These are phyloP conservation scores for Hebeloma cylindrosporum DNA, from an alignment of 768 basidiomycete genomes.

Conservation along the genomic window DNA sequence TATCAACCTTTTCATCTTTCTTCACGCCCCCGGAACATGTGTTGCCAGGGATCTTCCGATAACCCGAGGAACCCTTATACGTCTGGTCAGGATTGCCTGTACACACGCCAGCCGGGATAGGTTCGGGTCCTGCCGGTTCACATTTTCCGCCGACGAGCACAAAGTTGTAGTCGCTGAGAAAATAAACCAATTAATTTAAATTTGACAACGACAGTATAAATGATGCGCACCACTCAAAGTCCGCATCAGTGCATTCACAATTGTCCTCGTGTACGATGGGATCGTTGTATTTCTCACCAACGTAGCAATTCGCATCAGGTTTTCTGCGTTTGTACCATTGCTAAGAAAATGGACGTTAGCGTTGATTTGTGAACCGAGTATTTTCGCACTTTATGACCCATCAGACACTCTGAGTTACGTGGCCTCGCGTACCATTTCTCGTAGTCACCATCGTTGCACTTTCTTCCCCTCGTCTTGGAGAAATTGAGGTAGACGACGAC, in stretches of 20 bases:
- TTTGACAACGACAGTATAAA: neutral
- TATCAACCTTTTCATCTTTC: conserved; percentile 70
- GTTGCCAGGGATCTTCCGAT: conserved; percentile 89
- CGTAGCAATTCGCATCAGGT: conserved; percentile 79
- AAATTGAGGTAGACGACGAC: conserved; percentile 86
- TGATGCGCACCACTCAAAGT: conserved; percentile 85
- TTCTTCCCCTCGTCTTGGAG: conserved; percentile 56
- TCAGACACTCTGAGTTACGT: conserved; percentile 71
- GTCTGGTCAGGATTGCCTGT: conserved; percentile 47
- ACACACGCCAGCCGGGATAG: conserved; percentile 77
- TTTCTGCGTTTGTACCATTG: conserved; percentile 95
- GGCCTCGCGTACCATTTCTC: conserved; percentile 87
- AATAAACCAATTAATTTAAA: too few species aligned
- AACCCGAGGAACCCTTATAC: conserved; percentile 91
- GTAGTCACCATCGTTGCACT: conserved; percentile 73
- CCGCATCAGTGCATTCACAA: conserved; percentile 82
- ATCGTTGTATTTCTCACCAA: conserved; percentile 87
- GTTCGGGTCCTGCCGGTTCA: conserved; percentile 84
- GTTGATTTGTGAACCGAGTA: neutral
- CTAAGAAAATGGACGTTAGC: conserved; percentile 36
- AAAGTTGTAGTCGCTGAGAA: conserved; percentile 83
- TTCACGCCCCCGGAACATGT: conserved; percentile 71
- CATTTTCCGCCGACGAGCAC: conserved; percentile 74
- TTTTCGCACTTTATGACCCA: conserved; percentile 83
- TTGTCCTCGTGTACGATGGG: conserved; percentile 80